Conservation (phyloP, 176 grass and related monocot genomes). For the Zoysia japonica region DNA sequence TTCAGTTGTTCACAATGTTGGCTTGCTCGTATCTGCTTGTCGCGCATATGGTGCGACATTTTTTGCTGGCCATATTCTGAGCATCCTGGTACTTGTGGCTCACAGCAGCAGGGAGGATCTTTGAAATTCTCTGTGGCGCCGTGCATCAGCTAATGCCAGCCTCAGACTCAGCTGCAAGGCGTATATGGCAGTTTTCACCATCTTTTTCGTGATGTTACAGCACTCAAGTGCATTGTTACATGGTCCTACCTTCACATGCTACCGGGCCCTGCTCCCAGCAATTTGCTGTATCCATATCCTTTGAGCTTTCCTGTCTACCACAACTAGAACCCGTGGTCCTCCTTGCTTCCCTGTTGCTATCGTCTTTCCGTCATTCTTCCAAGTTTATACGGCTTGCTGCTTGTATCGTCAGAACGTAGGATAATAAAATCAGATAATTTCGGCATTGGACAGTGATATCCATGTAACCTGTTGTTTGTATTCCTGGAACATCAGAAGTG, state of each 20-base stretch:
- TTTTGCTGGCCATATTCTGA: neutral
- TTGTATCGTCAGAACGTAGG: neutral
- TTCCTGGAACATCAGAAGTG: neutral
- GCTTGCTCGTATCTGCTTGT: neutral
- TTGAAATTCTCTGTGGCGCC: conserved; percentile 14
- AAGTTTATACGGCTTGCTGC: neutral
- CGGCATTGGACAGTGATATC: neutral
- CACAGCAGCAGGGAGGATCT: conserved; percentile 22
- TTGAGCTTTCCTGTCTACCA: conserved; percentile 11
- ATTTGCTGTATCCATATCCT: conserved; percentile 12
- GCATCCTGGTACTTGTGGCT: conserved; percentile 37
- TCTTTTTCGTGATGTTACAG: conserved; percentile 41
- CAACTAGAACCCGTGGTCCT: conserved; percentile 3
- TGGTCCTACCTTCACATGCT: conserved; percentile 52
- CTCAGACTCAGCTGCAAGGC: neutral
- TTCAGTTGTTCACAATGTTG: conserved; percentile 10
- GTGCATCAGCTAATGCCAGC: conserved; percentile 4
- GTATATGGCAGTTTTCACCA: neutral
- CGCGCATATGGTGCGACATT: conserved; percentile 2
- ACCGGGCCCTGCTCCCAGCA: neutral
- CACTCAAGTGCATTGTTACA: conserved; percentile 37
- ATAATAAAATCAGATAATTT: neutral
- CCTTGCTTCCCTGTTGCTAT: conserved; percentile 30
- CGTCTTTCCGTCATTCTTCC: conserved; percentile 18
- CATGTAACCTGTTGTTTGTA: neutral